Percentiles rank a stretch among this genome's conserved stretches.
phyloP scores from a whole-genome alignment of 2,329 filamentous ascomycete species.

The Colletotrichum brevisporum region DNA sequence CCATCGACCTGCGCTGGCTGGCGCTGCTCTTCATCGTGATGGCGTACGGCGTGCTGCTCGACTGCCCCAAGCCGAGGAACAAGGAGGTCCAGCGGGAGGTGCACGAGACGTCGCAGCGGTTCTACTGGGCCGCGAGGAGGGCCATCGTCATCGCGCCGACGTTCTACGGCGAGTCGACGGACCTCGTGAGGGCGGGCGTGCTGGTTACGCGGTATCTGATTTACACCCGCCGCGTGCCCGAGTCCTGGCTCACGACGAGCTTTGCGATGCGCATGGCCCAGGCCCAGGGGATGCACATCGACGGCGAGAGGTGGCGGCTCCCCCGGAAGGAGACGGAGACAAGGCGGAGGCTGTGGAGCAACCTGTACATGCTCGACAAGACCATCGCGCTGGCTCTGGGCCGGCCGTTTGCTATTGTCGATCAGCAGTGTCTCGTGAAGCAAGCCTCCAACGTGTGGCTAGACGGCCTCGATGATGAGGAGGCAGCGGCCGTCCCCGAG shows the following conservation, averaged over 20 bases:
- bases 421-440: conserved; percentile 55
- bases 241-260: conserved; percentile 57
- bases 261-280: conserved; percentile 60
- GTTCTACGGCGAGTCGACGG: conserved; percentile 56
- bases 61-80: conserved; percentile 50
- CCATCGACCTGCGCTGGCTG: conserved; percentile 58
- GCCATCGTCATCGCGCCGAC: conserved; percentile 58
- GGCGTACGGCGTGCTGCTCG: conserved; percentile 54
- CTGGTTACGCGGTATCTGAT: conserved; percentile 57
- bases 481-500: conserved; percentile 43
- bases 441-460: conserved; percentile 55
- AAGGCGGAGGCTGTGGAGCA: conserved; percentile 55
- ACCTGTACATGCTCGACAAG: conserved; percentile 55
- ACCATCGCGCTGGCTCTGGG: conserved; percentile 57
- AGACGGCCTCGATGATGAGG: conserved; percentile 51
- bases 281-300: conserved; percentile 59
- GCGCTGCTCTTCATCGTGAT: conserved; percentile 57
- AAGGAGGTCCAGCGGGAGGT: conserved; percentile 52
- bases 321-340: conserved; percentile 54
- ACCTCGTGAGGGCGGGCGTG: conserved; percentile 56
- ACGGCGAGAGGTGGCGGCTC: conserved; percentile 56
- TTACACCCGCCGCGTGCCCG: conserved; percentile 53
- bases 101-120: conserved; percentile 55
- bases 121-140: conserved; percentile 56
- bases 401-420: conserved; percentile 55